Percentiles rank a stretch among this genome's conserved stretches.
These are phyloP conservation scores for Pilatotrama ljubarskyi DNA, from an alignment of 768 basidiomycete species.

Conservation along the genomic window DNA sequence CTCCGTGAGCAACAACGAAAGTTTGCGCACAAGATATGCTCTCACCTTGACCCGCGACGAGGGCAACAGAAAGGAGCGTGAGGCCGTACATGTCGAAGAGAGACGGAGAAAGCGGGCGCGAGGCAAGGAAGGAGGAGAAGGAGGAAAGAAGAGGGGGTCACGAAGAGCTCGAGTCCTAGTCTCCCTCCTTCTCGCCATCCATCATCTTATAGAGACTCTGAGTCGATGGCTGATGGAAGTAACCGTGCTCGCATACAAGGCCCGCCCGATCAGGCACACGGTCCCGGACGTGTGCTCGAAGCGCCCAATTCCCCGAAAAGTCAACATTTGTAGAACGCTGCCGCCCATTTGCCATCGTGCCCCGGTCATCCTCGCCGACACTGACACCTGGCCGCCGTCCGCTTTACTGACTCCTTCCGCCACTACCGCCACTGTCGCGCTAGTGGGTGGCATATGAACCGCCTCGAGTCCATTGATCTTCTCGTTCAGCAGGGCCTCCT, in stretches of 20 bases:
- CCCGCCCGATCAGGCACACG: conserved; percentile 6
- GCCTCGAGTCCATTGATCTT: too few relatives aligned
- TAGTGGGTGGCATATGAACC: too few relatives aligned
- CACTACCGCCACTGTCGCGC: too few relatives aligned
- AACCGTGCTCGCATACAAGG: background rate
- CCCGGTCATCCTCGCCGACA: background rate
- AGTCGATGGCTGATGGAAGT: background rate
- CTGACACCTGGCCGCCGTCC: too few relatives aligned
- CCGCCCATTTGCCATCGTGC: conserved; percentile 3
- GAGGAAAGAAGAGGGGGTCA: background rate
- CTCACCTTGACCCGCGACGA: conserved; percentile 18
- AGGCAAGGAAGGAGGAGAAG: background rate
- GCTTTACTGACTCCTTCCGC: too few relatives aligned
- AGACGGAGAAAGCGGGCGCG: background rate
- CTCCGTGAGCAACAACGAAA: background rate
- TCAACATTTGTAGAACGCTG: conserved; percentile 3
- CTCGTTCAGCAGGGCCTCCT: too few relatives aligned
- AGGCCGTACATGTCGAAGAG: conserved; percentile 14
- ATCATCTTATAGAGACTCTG: background rate
- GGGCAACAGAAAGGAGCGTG: conserved; percentile 8
- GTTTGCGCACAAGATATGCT: background rate
- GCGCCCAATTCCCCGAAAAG: background rate
- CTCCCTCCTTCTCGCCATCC: too few relatives aligned
- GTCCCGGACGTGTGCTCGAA: background rate
- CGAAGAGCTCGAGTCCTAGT: conserved; percentile 3